Evolutionary conservation across 2,329 filamentous ascomycete genomes (phyloP), one percentile per base, ranked within the genome.

Genomic region (Pseudophaeomoniella oleicola): DNA sequence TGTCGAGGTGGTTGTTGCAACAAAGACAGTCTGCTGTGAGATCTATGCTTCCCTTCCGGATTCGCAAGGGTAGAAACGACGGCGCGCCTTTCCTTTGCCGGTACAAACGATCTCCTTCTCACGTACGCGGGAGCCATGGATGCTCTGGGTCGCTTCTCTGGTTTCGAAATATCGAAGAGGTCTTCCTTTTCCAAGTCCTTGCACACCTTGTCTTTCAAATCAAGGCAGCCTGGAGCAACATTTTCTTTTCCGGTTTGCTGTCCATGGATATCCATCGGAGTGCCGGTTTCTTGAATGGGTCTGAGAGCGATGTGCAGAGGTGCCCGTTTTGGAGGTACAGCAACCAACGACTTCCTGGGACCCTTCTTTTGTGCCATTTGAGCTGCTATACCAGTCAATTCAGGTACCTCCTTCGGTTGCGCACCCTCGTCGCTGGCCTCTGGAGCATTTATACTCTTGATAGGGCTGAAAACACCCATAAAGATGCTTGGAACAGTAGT

Each of bases 221-320:
- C 37, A 19, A 15, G 22, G 15, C 31, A 16, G 22, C 64, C 64
- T 1, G 72, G 74, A 11, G 72, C 72, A 4, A 75, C 48, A 42
- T 78, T 79, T 50, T 78, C 74, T 46, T 79, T 79, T 4, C 74
- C 74, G 3, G 63, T 64, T 19, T 69, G 69, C 34, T 62, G 62
- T 16, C 71, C 72, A 40, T 58, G 47, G n/a, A 67, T 49, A 45
- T 75, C 67, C 31, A 56, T 47, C 13, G 53, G 50, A 30, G 57
- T 53, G 3, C 55, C 54, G 5, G 52, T 47, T 33, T 60, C 60
- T 43, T 69, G 67, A 4, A 54, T 40, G 36, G 55, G 39, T 17
- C 51, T 58, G 4, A 48, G 40, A 10, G 53, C 59, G 29, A 62
- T 57, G 22, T 64, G 63, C 35, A 77, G 50, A 3, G 72, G 69